A percentile compares a stretch with the other conserved stretches of the same genome.
Conservation (phyloP, 2,329 filamentous ascomycete species). For the Orbilia javanica region DNA sequence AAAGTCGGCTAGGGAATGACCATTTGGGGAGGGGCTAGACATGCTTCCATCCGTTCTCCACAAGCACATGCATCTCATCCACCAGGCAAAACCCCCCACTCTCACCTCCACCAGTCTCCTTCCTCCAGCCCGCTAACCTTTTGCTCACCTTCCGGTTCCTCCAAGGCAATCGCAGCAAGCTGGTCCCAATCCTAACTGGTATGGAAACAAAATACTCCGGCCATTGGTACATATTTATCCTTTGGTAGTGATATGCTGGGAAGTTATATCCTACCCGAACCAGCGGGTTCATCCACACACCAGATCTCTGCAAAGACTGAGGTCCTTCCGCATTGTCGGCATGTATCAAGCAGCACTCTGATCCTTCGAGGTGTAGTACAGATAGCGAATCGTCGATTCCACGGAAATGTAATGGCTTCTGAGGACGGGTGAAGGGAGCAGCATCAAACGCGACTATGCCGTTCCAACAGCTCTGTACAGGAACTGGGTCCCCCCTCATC, state of each 20-base stretch:
- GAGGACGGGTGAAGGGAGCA: constrained; percentile 69
- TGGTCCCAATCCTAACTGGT: constrained; percentile 64
- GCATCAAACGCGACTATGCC: constrained; percentile 72
- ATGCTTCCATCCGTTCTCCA: constrained; percentile 73
- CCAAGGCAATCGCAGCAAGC: constrained; percentile 64
- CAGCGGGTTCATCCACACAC: constrained; percentile 77
- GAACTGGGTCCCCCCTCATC: constrained; percentile 70
- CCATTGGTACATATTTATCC: constrained; percentile 65
- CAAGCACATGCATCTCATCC: constrained; percentile 74
- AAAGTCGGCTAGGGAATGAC: no score
- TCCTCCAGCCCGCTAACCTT: constrained; percentile 66
- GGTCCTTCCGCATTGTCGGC: constrained; percentile 73
- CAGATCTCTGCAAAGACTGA: constrained; percentile 63
- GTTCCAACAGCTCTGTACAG: constrained; percentile 77
- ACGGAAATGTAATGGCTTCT: constrained; percentile 72
- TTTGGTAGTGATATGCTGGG: constrained; percentile 68
- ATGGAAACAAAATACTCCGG: constrained; percentile 69
- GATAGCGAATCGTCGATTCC: constrained; percentile 75
- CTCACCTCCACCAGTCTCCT: constrained; percentile 67
- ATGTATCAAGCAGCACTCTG: constrained; percentile 83
- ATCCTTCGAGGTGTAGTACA: constrained; percentile 76
- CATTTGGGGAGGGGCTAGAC: constrained; percentile 65
- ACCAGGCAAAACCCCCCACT: constrained; percentile 67
- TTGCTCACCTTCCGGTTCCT: constrained; percentile 65
- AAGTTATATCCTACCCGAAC: constrained; percentile 76